These are phyloP conservation scores for Verticillium longisporum DNA, from an alignment of 2,329 filamentous ascomycete genomes.

Conservation along the genomic window DNA sequence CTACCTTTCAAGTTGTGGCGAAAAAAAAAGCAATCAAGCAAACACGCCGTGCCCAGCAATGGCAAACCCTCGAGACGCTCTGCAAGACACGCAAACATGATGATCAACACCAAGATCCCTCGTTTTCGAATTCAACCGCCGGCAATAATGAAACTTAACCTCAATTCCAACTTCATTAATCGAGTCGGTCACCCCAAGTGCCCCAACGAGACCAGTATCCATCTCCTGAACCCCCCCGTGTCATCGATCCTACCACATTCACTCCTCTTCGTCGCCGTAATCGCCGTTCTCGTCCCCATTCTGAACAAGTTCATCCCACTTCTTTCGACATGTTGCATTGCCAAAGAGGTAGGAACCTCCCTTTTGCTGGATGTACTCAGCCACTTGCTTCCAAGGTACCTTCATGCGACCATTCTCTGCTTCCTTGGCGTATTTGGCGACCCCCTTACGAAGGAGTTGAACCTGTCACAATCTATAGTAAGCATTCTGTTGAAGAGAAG, in stretches of 20 bases:
- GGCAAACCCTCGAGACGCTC: neutral
- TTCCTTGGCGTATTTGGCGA: conserved; percentile 26
- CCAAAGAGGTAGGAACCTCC: conserved; percentile 55
- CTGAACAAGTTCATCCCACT: conserved; percentile 40
- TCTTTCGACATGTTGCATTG: conserved; percentile 50
- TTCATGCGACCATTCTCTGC: conserved; percentile 24
- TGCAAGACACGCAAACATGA: too few relatives aligned
- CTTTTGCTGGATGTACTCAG: conserved; percentile 41
- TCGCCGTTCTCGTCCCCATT: neutral
- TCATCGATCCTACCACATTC: neutral
- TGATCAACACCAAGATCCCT: too few relatives aligned
- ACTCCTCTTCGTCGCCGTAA: neutral
- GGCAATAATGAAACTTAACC: too few relatives aligned
- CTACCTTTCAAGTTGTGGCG: neutral
- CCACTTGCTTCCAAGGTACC: conserved; percentile 51
- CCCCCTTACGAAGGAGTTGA: conserved; percentile 35
- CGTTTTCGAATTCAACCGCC: too few relatives aligned
- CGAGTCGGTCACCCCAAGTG: too few relatives aligned
- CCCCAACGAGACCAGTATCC: neutral
- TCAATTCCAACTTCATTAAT: too few relatives aligned
- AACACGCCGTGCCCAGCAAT: neutral
- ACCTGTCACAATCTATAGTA: conserved; percentile 24
- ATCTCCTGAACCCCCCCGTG: neutral
- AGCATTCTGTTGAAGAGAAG: neutral
- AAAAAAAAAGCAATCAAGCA: neutral